Evolutionary conservation across 371 early-diverging fungal genomes (phyloP), one percentile per base, ranked within the genome.

Genomic region (Nematocida minor): DNA sequence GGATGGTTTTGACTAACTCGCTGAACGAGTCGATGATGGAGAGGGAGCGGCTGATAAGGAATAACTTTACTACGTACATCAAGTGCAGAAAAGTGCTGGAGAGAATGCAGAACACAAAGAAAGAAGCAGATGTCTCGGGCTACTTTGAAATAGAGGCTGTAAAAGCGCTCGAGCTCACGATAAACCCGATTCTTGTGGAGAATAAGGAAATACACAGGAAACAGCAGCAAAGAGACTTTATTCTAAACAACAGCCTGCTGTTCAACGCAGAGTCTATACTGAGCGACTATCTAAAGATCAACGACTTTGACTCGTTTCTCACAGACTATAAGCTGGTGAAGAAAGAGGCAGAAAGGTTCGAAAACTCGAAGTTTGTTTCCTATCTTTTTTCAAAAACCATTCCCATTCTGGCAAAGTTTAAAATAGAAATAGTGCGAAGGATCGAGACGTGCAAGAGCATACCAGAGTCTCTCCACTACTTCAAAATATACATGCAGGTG

Each of bases 211-310:
- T 64, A 18, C 7, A 62, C 54, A 7, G 20, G n/a, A 64, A 32
- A 53, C 20, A 74, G 42, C 34, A 62, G 34, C 77, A 74, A 38
- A 25, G 20, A 18, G 34, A 64, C 25, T 74, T 74, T 51, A 74
- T 74, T 25, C 32, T 34, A 6, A 44, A 47, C n/a, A 44, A 74
- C 49, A 63, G 62, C 1, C 32, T 74, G 7, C 27, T 74, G 14
- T 74, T 74, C 31, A 46, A 74, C 25, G 77, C 71, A 48, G 71
- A 79, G 11, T n/a, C n/a, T 0, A 32, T 66, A n/a, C 49, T 74
- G 18, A 36, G 31, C 1, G 66, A 63, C 22, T 66, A 74, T 47
- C 38, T 74, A 18, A 63, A 44, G n/a, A 31, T 54, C 2, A 31
- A 22, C 20, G 77, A 74, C 44, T 63, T 51, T 47, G 40, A n/a